Conservation (phyloP, 768 basidiomycete genomes). For the Suillus clintonianus region DNA sequence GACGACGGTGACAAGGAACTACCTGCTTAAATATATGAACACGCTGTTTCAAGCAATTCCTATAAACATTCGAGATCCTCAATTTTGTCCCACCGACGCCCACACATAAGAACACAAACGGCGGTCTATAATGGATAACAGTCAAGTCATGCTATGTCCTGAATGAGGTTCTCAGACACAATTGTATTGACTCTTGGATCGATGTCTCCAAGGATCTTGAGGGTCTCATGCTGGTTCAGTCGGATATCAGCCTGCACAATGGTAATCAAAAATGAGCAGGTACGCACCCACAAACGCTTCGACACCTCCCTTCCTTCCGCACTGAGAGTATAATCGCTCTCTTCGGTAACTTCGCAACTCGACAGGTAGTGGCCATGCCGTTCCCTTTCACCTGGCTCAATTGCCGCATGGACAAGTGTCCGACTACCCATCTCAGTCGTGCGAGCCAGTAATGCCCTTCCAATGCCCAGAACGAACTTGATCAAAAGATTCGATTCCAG, state of each 20-base stretch:
- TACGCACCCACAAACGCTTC: conserved; percentile 35
- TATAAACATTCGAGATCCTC: not conserved
- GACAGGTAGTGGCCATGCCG: conserved; percentile 35
- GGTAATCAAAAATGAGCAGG: not conserved
- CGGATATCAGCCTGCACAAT: not conserved
- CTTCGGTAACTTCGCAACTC: conserved; percentile 25
- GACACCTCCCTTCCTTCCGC: conserved; percentile 31
- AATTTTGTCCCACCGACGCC: not conserved
- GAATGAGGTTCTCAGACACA: conserved; percentile 23
- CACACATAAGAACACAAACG: not conserved
- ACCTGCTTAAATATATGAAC: too few species aligned
- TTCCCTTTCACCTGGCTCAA: conserved; percentile 24
- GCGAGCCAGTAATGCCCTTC: conserved; percentile 27
- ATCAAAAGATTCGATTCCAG: conserved; percentile 11
- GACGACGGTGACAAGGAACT: too few species aligned
- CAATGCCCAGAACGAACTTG: not conserved
- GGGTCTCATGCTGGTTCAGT: conserved; percentile 26
- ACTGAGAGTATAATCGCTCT: conserved; percentile 30
- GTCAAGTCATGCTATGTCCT: not conserved
- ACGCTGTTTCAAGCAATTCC: too few species aligned
- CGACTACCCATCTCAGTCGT: conserved; percentile 37
- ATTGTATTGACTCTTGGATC: conserved; percentile 30
- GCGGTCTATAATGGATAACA: not conserved
- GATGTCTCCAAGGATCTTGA: conserved; percentile 24
- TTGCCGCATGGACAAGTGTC: conserved; percentile 35